Evolutionary conservation across 225 moss, liverwort and hornwort genomes (phyloP).

Genomic region (Polytrichum commune): DNA sequence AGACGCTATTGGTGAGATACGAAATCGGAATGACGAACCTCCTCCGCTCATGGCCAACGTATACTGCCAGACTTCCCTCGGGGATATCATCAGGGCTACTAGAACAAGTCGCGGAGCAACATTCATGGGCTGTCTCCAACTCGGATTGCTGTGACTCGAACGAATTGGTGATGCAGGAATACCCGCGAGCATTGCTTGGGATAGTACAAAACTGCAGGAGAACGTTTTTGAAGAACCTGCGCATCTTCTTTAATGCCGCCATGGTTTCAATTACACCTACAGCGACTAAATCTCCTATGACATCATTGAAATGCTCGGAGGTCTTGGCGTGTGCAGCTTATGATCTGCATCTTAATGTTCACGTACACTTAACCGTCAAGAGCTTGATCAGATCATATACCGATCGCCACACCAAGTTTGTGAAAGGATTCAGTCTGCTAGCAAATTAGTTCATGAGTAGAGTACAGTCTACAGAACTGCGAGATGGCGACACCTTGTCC

Average conservation of each 20-base stretch:
- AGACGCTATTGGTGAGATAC: slow-evolving; percentile 64
- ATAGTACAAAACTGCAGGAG: slow-evolving; percentile 21
- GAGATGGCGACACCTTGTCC: no score
- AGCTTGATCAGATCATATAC: no score
- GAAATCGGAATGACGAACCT: slow-evolving; percentile 72
- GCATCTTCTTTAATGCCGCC: slow-evolving; percentile 42
- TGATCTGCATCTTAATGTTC: no score
- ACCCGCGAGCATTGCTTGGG: not conserved
- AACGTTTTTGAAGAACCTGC: slow-evolving; percentile 36
- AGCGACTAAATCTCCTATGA: no score
- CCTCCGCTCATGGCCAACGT: slow-evolving; percentile 67
- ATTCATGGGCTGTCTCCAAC: slow-evolving; percentile 34
- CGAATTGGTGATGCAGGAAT: slow-evolving; percentile 13
- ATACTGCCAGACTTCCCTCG: slow-evolving; percentile 66
- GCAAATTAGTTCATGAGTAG: no score
- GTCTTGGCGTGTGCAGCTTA: no score
- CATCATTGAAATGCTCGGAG: no score
- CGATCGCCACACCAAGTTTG: no score
- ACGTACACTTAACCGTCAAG: no score
- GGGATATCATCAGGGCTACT: slow-evolving; percentile 56
- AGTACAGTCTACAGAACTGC: no score
- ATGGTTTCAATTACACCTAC: slow-evolving; percentile 7
- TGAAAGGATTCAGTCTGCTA: no score
- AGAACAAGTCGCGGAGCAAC: slow-evolving; percentile 9
- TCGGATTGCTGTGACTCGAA: slow-evolving; percentile 32